Base-by-base conservation (phyloP, 225 moss, liverwort and hornwort species). In the Thuidium tamariscinum region DNA sequence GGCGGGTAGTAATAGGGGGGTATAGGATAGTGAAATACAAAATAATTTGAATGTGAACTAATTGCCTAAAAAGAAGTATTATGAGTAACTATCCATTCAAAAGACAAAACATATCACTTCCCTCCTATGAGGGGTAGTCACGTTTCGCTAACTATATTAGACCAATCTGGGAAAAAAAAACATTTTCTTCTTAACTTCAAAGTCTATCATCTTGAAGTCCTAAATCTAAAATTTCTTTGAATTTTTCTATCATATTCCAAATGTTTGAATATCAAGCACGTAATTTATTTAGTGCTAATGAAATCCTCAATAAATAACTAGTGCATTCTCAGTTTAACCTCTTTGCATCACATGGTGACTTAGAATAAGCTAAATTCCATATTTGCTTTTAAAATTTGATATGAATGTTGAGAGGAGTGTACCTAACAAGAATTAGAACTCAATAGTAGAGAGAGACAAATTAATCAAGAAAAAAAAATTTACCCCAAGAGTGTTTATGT, bases 251-350 rank as follows among this genome's bases (percentile, higher is more conserved):
- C 20, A 5, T 64, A 10, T 11, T 66, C 20, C 66, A 66, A 37
- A 12, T 67, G 3, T 37, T 67, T 37, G 3, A 2, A 67, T 67
- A 37, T 22, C 4, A 37, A 67, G 20, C 20, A 22, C 22, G 17
- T 1, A 37, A 67, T 6, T 37, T 22, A 10, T 2, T 13, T 1
- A 12, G 0, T 22, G 0, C 36, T 22, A 0, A 12, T 3, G 2
- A 22, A 67, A 37, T 67, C 5, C 19, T 21, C 11, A 66, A 22
- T 6, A 36, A 66, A 36, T 66, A 8, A 21, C 11, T 65, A 65
- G 20, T 10, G 11, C 11, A 11, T 66, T 36, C 11, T 6, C 1
- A 12, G 2, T 37, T 11, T 67, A 67, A 67, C 6, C 6, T 6
- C 11, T 0, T 36, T 3, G 0, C 66, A 10, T 66, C 21, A 10